A percentile compares a stretch with the other conserved stretches of the same genome.
Evolutionary conservation across 2,329 filamentous ascomycete species (phyloP).

Genomic region (Emmonsiellopsis sp.): DNA sequence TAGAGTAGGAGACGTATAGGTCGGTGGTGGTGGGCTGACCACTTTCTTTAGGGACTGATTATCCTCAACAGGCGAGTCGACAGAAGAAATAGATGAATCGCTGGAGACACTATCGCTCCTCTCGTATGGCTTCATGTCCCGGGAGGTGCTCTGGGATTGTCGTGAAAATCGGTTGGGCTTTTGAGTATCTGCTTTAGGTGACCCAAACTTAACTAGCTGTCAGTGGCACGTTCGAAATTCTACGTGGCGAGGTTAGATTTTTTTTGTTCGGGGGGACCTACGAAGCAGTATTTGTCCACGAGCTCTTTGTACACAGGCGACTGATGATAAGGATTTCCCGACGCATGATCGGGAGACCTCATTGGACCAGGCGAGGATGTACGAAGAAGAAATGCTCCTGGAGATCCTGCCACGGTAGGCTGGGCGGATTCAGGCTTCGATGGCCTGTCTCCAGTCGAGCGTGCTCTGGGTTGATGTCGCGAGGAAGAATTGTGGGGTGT

Average conservation of each 20-base stretch:
- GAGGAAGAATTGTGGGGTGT: slow-evolving; percentile 46
- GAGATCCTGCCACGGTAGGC: background rate
- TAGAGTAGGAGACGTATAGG: slow-evolving; percentile 28
- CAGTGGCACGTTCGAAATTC: background rate
- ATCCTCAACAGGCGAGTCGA: slow-evolving; percentile 6
- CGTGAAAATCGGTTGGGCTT: slow-evolving; percentile 2
- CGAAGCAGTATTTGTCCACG: slow-evolving; percentile 99
- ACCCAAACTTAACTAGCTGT: slow-evolving; percentile 1
- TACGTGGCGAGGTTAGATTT: background rate
- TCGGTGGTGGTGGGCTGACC: slow-evolving; percentile 8
- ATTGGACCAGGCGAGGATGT: background rate
- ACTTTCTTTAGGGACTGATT: background rate
- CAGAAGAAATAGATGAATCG: slow-evolving; percentile 4
- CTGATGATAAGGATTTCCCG: slow-evolving; percentile 61
- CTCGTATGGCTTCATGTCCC: background rate
- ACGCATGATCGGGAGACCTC: slow-evolving; percentile 7
- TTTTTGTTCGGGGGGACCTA: slow-evolving; percentile 52
- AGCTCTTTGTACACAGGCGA: slow-evolving; percentile 93
- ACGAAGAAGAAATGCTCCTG: background rate
- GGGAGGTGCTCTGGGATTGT: background rate
- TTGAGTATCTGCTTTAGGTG: slow-evolving; percentile 10
- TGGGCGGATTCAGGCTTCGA: background rate
- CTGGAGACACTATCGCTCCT: background rate
- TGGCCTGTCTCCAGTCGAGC: background rate
- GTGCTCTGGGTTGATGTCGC: slow-evolving; percentile 5